Percentiles rank a stretch among this genome's conserved stretches.
These are phyloP conservation scores for Boeremia exigua DNA, from an alignment of 2,329 filamentous ascomycete genomes.

Conservation along the genomic window DNA sequence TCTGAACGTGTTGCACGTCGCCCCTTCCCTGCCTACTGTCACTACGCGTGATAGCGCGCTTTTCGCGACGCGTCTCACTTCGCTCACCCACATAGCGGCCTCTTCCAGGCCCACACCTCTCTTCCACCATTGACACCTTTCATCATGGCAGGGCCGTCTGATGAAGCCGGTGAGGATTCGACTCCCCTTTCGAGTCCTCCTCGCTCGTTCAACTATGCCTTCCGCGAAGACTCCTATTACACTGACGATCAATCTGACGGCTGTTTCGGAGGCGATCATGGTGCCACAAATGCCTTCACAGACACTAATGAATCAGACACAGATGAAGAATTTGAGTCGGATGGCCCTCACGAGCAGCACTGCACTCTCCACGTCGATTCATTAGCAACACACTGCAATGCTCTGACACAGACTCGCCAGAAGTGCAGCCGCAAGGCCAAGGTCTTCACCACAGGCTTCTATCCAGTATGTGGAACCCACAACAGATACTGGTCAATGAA, in stretches of 20 bases:
- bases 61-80: constrained; percentile 1
- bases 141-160: constrained; percentile 3
- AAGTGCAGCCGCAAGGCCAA: constrained; percentile 8
- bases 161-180: background rate
- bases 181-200: constrained; percentile 6
- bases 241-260: constrained; percentile 3
- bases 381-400: constrained; percentile 2
- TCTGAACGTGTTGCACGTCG: background rate
- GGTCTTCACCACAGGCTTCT: background rate
- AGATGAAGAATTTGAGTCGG: background rate
- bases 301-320: background rate
- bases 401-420: background rate
- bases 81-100: background rate
- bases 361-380: constrained; percentile 11
- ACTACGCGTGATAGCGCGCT: constrained; percentile 6
- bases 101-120: background rate
- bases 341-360: background rate
- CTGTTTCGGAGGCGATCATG: background rate
- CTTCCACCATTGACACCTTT: background rate
- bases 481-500: background rate
- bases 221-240: constrained; percentile 1
- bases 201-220: background rate
- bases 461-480: constrained; percentile 15
- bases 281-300: too few species aligned
- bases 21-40: constrained; percentile 1